phyloP scores from a whole-genome alignment of 768 basidiomycete species.

The Boletus bicolor region DNA sequence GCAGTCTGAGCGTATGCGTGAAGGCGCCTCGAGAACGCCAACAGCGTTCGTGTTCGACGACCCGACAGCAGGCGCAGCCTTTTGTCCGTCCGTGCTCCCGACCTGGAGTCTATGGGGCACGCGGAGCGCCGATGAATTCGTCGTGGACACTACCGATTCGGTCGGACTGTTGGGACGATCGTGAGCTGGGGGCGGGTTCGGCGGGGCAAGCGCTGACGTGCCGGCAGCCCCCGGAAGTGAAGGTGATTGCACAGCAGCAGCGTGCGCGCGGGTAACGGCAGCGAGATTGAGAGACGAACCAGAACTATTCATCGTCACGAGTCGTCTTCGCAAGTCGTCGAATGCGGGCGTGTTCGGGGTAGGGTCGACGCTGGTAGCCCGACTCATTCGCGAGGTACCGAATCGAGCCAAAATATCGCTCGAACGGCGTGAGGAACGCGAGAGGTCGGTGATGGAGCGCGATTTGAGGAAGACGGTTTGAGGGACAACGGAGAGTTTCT shows the following conservation, averaged over 20 bases:
- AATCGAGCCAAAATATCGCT: constrained; percentile 42
- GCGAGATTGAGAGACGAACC: constrained; percentile 55
- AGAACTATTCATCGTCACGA: constrained; percentile 75
- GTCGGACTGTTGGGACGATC: constrained; percentile 78
- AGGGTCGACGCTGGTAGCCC: constrained; percentile 48
- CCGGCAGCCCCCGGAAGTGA: constrained; percentile 3
- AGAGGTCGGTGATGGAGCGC: constrained; percentile 35
- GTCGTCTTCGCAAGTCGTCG: constrained; percentile 72
- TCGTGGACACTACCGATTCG: constrained; percentile 73
- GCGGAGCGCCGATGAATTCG: constrained; percentile 60
- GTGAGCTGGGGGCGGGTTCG: constrained; percentile 16
- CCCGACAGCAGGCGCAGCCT: constrained; percentile 87
- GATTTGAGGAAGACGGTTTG: constrained; percentile 85
- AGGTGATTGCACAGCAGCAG: constrained; percentile 7
- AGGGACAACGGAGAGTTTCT: constrained; percentile 85
- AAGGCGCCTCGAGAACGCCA: constrained; percentile 77
- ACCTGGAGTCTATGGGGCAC: constrained; percentile 63
- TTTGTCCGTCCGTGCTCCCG: constrained; percentile 71
- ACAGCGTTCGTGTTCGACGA: constrained; percentile 80
- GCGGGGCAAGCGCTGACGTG: constrained; percentile 23
- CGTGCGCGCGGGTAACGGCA: constrained; percentile 41
- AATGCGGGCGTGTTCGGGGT: constrained; percentile 53
- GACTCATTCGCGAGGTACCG: constrained; percentile 49
- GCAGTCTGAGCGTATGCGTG: constrained; percentile 59
- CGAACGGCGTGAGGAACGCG: constrained; percentile 41